Conservation (phyloP, 768 basidiomycete species). For the Lactarius indigo region DNA sequence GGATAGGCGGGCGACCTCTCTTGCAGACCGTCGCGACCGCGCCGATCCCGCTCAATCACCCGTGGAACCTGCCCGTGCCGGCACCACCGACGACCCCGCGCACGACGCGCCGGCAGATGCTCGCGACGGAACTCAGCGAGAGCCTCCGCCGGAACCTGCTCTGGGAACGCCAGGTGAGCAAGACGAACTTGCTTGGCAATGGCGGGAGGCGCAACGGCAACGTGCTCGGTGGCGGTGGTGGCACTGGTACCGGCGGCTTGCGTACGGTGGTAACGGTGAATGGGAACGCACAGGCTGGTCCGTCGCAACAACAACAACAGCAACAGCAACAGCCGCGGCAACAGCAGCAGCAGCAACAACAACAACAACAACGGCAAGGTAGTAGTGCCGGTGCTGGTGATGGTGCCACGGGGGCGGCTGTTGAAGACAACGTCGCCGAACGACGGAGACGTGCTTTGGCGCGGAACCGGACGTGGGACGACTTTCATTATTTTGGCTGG, state of each 20-base stretch:
- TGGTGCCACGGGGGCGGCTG: neutral
- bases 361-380: slow-evolving; percentile 8
- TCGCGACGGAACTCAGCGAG: slow-evolving; percentile 82
- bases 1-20: slow-evolving; percentile 19
- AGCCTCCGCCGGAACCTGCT: slow-evolving; percentile 75
- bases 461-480: slow-evolving; percentile 65
- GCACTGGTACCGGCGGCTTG: slow-evolving; percentile 27
- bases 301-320: slow-evolving; percentile 40
- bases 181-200: slow-evolving; percentile 42
- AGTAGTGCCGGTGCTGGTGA: neutral
- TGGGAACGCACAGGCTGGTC: slow-evolving; percentile 10
- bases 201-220: slow-evolving; percentile 32
- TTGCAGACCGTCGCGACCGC: slow-evolving; percentile 40
- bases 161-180: slow-evolving; percentile 73
- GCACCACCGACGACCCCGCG: slow-evolving; percentile 74
- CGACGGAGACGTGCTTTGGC: slow-evolving; percentile 42
- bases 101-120: slow-evolving; percentile 81
- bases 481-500: slow-evolving; percentile 67
- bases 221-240: slow-evolving; percentile 24
- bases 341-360: slow-evolving; percentile 1
- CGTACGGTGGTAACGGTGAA: slow-evolving; percentile 35
- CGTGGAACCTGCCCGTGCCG: slow-evolving; percentile 70
- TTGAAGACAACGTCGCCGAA: slow-evolving; percentile 1
- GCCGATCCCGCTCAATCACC: slow-evolving; percentile 58
- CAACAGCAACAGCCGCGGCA: slow-evolving; percentile 27